These are phyloP conservation scores for Giardia muris DNA, from an alignment of 208 protist genomes.

Conservation along the genomic window DNA sequence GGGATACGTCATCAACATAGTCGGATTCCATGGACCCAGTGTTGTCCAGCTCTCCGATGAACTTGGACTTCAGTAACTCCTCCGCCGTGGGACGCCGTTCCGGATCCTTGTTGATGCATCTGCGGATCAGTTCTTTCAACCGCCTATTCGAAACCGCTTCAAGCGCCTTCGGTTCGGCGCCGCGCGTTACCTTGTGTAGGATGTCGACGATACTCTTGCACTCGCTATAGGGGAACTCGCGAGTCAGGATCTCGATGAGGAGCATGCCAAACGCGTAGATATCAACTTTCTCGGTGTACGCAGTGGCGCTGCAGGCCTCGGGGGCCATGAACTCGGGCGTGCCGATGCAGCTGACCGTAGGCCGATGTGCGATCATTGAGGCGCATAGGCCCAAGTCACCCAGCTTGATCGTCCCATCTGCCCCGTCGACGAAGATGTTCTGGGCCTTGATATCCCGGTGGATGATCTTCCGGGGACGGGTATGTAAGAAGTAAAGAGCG, in stretches of 20 bases:
- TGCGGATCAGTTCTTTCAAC: neutral
- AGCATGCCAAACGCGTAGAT: constrained; percentile 67
- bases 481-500: constrained; percentile 59
- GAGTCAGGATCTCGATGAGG: constrained; percentile 63
- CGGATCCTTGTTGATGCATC: neutral
- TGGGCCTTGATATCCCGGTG: constrained; percentile 68
- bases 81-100: neutral
- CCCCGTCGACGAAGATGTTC: constrained; percentile 67
- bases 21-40: no score
- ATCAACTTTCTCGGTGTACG: constrained; percentile 63
- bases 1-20: no score
- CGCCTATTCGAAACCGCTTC: neutral
- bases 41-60: neutral
- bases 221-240: constrained; percentile 60
- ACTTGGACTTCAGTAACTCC: neutral
- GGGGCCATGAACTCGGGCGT: constrained; percentile 71
- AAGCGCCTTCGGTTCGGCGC: neutral
- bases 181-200: constrained; percentile 46
- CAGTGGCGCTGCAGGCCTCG: constrained; percentile 58
- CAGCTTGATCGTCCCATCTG: constrained; percentile 55
- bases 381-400: constrained; percentile 58
- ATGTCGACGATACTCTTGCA: constrained; percentile 58
- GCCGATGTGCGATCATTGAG: constrained; percentile 19
- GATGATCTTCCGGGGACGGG: constrained; percentile 53
- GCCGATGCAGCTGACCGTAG: constrained; percentile 30